Evolutionary conservation across 352 stramenopile genomes (phyloP), one percentile per base, ranked within the genome.

Genomic region (Pythium pyrilobum): DNA sequence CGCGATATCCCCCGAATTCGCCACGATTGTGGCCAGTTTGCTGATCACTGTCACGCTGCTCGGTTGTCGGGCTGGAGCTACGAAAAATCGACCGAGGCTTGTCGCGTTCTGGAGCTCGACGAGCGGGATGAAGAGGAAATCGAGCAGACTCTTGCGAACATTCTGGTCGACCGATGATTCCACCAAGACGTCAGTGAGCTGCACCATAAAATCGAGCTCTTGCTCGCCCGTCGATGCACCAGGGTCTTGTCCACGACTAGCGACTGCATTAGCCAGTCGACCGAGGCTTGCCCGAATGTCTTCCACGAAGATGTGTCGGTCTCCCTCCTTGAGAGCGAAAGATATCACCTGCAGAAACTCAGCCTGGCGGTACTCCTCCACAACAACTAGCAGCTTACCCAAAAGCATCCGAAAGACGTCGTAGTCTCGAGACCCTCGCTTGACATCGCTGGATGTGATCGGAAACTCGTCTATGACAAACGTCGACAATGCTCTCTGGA

Each of bases 381-480:
- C 65, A n/a, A 89, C 53, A 39, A 37, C 41, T 29, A 91, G 51
- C 15, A 90, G 39, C 23, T 78, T 69, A 2, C 38, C 41, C 34
- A 91, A 80, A 2, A 93, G 56, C 36, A 81, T 56, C 2, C 51
- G 52, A 37, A 83, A 92, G 0, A 83, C 56, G 50, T 87, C 79
- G 56, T 75, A 88, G 24, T 89, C 81, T 18, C 82, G 80, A 5
- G 81, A 80, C 1, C 72, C 75, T 31, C 48, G 51, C 5, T 66
- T 64, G 5, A 92, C 79, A 62, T 93, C 83, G 21, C 59, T 67
- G n/a, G 83, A 93, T 24, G 69, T 54, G 32, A 92, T 85, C 5
- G 81, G 83, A 50, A 93, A 91, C 31, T 90, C 78, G 23, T 87
- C 71, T 10, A 86, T 69, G 37, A 88, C 63, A 47, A 93, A 86